Evolutionary conservation across 257 asterid species (phyloP), one percentile per base, ranked within the genome.

Genomic region (Solanum appendiculatum): DNA sequence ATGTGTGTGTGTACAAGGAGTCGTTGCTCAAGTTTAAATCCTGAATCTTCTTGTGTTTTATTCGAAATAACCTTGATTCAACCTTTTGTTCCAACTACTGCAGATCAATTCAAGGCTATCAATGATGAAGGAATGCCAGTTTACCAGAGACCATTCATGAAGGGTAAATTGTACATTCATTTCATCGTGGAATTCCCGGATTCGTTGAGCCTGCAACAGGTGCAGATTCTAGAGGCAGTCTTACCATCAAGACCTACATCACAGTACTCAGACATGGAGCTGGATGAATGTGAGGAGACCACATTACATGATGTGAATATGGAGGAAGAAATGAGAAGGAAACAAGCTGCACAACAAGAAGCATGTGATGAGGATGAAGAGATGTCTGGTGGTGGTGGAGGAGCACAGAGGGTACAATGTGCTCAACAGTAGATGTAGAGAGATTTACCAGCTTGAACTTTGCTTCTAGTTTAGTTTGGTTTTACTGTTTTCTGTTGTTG

Each of bases 231-330:
- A 42, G 92, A 78, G 54, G 84, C 85, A 42, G 88, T 93, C 37
- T 93, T 93, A 51, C 97, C 96, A 13, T 84, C 95, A 12, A 92
- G 81, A 87, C 88, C 91, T 10, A 88, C 84, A 10, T 73, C 93
- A 31, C 91, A 91, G 88, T 72, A 90, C 86, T 90, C 95, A 13
- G 96, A 93, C 70, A 94, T 93, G 98, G 96, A 94, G 69, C 25
- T 94, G 6, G 98, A 93, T 14, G 98, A 94, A 73, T 94, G 96
- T n/a, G 96, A 94, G 88, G 98, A 94, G 91, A 93, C 98, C 0
- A 92, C 96, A 1, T 86, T 94, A 44, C 93, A 93, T 64, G 94
- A 94, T 74, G 94, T 94, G 29, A 93, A 94, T 87, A 93, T 94
- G 2, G 96, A 93, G 86, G 95, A 94, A 31, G 98, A 94, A 89